Evolutionary conservation across 164 flowering plant genomes (phyloP).

Genomic region (Buxus sempervirens): DNA sequence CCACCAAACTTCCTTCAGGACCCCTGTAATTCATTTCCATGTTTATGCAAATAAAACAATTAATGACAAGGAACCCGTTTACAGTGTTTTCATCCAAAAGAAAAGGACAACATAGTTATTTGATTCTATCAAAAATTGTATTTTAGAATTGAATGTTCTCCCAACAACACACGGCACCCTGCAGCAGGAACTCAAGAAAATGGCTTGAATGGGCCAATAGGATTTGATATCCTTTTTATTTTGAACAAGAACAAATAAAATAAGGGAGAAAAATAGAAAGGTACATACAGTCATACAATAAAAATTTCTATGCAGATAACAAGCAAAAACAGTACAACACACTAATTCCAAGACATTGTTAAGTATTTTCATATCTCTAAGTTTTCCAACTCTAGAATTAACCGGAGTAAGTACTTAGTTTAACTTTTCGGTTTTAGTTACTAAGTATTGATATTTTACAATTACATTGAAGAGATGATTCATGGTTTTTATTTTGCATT

Average conservation of each 20-base stretch:
- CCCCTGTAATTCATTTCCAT: slow-evolving; percentile 60
- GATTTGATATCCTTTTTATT: not conserved
- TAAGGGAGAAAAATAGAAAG: no score
- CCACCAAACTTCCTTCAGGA: slow-evolving; percentile 81
- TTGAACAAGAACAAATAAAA: not conserved
- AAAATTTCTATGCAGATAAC: not conserved
- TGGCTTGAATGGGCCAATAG: not conserved
- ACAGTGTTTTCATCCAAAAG: not conserved
- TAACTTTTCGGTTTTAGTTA: no score
- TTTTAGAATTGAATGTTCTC: not conserved
- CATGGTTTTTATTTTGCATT: no score
- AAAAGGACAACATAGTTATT: not conserved
- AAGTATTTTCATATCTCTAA: no score
- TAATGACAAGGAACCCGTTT: not conserved
- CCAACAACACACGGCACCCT: not conserved
- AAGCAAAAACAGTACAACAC: no score
- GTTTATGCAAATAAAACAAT: slow-evolving; percentile 10
- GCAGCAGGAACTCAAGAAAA: not conserved
- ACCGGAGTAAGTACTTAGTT: no score
- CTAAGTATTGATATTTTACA: no score
- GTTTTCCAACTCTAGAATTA: no score
- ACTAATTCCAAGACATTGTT: no score
- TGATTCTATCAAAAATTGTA: not conserved
- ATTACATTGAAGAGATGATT: no score
- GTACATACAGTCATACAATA: not conserved